Base-by-base conservation (phyloP, 2,329 filamentous ascomycete genomes). In the Leptographium radiaticola region DNA sequence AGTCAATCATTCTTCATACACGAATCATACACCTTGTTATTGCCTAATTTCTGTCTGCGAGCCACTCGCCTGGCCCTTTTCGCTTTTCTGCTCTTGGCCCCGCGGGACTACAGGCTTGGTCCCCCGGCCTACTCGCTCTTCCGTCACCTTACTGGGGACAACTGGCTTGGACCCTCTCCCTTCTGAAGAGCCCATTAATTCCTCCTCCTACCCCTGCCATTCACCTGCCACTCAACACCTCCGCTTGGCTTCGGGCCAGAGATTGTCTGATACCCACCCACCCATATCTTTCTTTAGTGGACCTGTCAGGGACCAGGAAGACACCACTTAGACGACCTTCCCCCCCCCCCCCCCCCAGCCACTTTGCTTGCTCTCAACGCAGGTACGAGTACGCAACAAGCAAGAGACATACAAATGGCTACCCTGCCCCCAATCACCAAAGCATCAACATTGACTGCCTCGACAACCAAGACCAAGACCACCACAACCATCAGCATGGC, bases 341-440 rank as follows among this genome's bases (percentile, higher is more conserved):
- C 45, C 39, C 38, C 56, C 57, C 59, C 58, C 62, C 62, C 57
- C 57, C 44, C 55, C 59, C 59, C 47, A 51, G 53, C 53, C 54
- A 55, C 60, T 25, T 25, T 25, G 34, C 43, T 52, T 51, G 42
- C 40, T 38, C 25, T 52, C 13, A 30, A 49, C 42, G 40, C 42
- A 52, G 40, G 49, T 51, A 51, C 54, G 55, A 42, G 52, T 55
- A 42, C 40, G 6, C 40, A 42, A 20, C 56, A 52, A 36, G 67
- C 25, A 25, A 25, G 2, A 25, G 25, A 25, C 5, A 58, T 76
- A 77, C 74, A 80, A 83, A 84, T 84, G 80, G 79, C 80, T 74
- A 76, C 75, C 70, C 74, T 76, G 73, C 73, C 80, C 79, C 80
- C 79, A 76, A 67, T 71, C 67, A 70, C 70, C 70, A 73, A 70